phyloP scores from a whole-genome alignment of 148 eudicot species.

The Vaccinium corymbosum region DNA sequence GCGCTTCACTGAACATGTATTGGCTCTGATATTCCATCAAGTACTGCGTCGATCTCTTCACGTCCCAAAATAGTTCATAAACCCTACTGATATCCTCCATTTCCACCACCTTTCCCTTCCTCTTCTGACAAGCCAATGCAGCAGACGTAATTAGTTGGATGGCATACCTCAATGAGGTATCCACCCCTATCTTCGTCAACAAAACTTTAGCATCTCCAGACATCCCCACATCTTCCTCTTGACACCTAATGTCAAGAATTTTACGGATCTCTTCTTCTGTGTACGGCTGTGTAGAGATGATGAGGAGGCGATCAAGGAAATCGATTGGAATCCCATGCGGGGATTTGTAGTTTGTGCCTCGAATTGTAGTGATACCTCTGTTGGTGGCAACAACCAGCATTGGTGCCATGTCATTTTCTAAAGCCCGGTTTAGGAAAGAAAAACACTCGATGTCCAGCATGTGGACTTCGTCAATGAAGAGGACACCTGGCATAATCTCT shows the following conservation, averaged over 20 bases:
- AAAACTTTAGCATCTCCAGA: constrained; percentile 77
- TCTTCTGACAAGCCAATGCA: constrained; percentile 78
- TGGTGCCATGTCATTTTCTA: constrained; percentile 97
- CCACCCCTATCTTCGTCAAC: constrained; percentile 81
- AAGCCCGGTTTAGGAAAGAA: constrained; percentile 88
- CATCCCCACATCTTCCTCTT: constrained; percentile 96
- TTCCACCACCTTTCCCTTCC: constrained; percentile 83
- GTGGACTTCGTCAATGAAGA: constrained; percentile 97
- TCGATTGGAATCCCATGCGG: constrained; percentile 97
- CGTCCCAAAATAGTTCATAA: constrained; percentile 78
- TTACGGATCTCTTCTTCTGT: constrained; percentile 76
- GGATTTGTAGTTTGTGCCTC: constrained; percentile 91
- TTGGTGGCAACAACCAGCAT: constrained; percentile 92
- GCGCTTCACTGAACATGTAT: constrained; percentile 83
- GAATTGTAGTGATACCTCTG: constrained; percentile 77
- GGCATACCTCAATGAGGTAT: constrained; percentile 84
- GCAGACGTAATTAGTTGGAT: constrained; percentile 78
- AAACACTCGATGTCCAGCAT: constrained; percentile 96
- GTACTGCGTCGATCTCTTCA: constrained; percentile 93
- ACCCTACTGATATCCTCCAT: constrained; percentile 91
- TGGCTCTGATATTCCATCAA: constrained; percentile 91
- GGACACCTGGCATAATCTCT: constrained; percentile 91
- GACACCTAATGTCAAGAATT: constrained; percentile 78
- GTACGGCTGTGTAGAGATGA: constrained; percentile 86
- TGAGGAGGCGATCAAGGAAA: constrained; percentile 84